Evolutionary conservation across 805 yeast species (phyloP), one percentile per base, ranked within the genome.

Genomic region (Teunomyces cretensis): DNA sequence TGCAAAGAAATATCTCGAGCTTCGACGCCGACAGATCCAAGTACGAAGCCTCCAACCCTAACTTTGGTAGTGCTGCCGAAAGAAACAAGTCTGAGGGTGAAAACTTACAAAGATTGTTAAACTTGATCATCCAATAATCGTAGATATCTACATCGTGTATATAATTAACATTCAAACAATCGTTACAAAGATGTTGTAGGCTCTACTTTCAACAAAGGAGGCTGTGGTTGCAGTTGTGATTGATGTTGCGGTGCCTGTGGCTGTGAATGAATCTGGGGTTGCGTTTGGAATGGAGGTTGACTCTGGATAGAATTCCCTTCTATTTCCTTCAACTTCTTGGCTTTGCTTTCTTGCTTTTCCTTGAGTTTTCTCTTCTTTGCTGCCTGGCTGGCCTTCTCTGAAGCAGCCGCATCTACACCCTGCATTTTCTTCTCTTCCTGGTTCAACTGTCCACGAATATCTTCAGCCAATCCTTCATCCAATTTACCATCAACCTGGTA

Each of bases 401-500:
- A 50, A 2, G 51, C 47, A 11, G 54, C 48, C 49, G 48, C 50
- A 32, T 56, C 44, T 9, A 65, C 54, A 11, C 77, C 77, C 8
- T 63, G 53, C 70, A 71, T 62, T 42, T 67, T 68, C 60, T 65
- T 77, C 53, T 83, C 88, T 56, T 77, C 78, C 13, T 72, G 74
- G 44, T 73, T 75, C 42, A 84, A 62, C 45, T 79, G 82, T 38
- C 72, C 70, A 53, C 95, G 73, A 32, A 86, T 61, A 6, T 72
- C 70, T 54, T 87, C 94, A 0, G 87, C 86, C 39, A 86, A 54
- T 1, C 65, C 63, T 50, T 83, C 88, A 59, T 87, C 94, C 43
- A 80, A 78, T 38, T 78, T 74, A 0, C 89, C 91, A 61, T 86
- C 94, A 9, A 92, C 72, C 54, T 86, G 88, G 56, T 84, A 88